These are phyloP conservation scores for Aspergillus funiculosus DNA, from an alignment of 495 filamentous ascomycete genomes.

Conservation along the genomic window DNA sequence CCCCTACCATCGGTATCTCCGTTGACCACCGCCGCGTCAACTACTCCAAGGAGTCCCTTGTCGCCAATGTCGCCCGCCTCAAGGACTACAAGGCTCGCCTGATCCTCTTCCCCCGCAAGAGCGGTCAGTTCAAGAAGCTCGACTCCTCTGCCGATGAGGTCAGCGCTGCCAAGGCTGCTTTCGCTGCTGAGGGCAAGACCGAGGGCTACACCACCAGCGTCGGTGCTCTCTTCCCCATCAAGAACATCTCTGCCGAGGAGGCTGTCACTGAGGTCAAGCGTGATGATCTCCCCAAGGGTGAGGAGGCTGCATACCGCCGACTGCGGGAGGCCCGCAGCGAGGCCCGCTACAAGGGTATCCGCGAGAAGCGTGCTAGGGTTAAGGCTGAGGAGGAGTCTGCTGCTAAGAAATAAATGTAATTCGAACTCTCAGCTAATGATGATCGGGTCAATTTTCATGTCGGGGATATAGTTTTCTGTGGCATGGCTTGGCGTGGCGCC, in stretches of 20 bases:
- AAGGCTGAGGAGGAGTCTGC: slow-evolving; percentile 86
- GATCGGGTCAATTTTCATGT: slow-evolving; percentile 43
- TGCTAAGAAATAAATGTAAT: slow-evolving; percentile 80
- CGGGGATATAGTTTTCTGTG: slow-evolving; percentile 40
- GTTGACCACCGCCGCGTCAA: slow-evolving; percentile 96
- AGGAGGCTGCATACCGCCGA: slow-evolving; percentile 78
- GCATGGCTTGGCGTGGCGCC: slow-evolving; percentile 35
- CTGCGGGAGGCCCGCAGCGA: slow-evolving; percentile 83
- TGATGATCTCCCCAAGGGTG: slow-evolving; percentile 65
- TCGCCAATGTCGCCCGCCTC: slow-evolving; percentile 90
- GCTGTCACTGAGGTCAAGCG: slow-evolving; percentile 74
- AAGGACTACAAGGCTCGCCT: slow-evolving; percentile 91
- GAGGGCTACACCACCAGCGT: slow-evolving; percentile 51
- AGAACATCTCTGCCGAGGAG: slow-evolving; percentile 51
- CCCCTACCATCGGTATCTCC: slow-evolving; percentile 90
- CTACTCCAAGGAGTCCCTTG: slow-evolving; percentile 87
- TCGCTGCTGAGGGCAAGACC: slow-evolving; percentile 45
- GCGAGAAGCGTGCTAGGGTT: slow-evolving; percentile 88
- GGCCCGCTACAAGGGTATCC: slow-evolving; percentile 69
- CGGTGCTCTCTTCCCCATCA: slow-evolving; percentile 61
- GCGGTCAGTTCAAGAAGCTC: slow-evolving; percentile 81
- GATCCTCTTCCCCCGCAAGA: slow-evolving; percentile 95
- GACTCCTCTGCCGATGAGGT: slow-evolving; percentile 86
- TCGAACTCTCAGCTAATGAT: slow-evolving; percentile 44
- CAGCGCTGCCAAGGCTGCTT: slow-evolving; percentile 58